Evolutionary conservation across 1,284 basidiomycete species (phyloP).

Genomic region (Apiotrichum gracile): DNA sequence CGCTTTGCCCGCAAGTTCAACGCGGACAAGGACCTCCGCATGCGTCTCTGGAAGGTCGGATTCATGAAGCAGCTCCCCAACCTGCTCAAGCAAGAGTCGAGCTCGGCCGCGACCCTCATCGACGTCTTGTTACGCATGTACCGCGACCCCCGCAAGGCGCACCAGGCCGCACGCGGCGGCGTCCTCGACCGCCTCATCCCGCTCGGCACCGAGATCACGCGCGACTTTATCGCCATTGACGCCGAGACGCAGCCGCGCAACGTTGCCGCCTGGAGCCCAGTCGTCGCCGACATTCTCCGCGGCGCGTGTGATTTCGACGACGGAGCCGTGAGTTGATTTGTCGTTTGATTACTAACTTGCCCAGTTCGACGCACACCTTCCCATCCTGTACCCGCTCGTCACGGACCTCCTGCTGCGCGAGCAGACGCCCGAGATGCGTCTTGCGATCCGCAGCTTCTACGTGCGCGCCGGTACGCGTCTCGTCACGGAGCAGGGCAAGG

Average conservation of each 20-base stretch:
- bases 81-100: constrained; percentile 95
- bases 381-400: constrained; percentile 78
- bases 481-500: no score
- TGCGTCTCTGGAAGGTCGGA: constrained; percentile 98
- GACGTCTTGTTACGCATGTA: constrained; percentile 92
- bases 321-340: constrained; percentile 61
- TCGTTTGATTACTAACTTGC: neutral
- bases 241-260: constrained; percentile 91
- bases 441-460: constrained; percentile 69
- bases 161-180: constrained; percentile 71
- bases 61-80: constrained; percentile 99
- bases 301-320: constrained; percentile 87
- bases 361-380: constrained; percentile 75
- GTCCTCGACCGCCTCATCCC: constrained; percentile 86
- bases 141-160: constrained; percentile 77
- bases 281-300: constrained; percentile 85
- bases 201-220: constrained; percentile 84
- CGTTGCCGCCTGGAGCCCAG: constrained; percentile 95
- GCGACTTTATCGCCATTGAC: constrained; percentile 85
- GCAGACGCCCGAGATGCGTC: constrained; percentile 69
- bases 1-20: constrained; percentile 97
- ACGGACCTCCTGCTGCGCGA: constrained; percentile 76
- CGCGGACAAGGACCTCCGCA: constrained; percentile 94
- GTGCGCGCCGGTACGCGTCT: constrained; percentile 43
- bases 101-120: constrained; percentile 89